These are phyloP conservation scores for Ogataea pignaliae DNA, from an alignment of 805 yeast species.

Conservation along the genomic window DNA sequence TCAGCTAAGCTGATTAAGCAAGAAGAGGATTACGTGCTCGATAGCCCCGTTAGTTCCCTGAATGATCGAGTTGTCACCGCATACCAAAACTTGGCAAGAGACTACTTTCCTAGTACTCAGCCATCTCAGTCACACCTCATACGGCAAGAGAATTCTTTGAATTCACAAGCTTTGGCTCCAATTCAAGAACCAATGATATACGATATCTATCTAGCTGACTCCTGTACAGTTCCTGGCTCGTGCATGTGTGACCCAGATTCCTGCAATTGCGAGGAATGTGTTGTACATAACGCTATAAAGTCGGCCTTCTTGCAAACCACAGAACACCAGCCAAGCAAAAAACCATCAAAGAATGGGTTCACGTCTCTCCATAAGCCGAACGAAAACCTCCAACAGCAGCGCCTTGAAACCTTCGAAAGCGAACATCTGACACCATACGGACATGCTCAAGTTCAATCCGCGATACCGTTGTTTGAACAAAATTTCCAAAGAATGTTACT, in stretches of 20 bases:
- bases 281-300: conserved; percentile 20
- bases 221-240: conserved; percentile 32
- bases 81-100: no score
- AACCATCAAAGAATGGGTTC: not conserved
- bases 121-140: not conserved
- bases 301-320: not conserved
- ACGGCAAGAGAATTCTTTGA: not conserved
- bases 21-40: no score
- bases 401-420: not conserved
- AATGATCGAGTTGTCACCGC: no score
- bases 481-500: conserved; percentile 7
- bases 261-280: conserved; percentile 30
- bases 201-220: conserved; percentile 29
- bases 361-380: not conserved
- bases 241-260: conserved; percentile 30
- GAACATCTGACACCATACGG: conserved; percentile 17
- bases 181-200: conserved; percentile 12
- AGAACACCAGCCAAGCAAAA: not conserved
- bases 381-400: not conserved
- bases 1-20: no score
- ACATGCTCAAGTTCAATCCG: conserved; percentile 21
- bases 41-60: no score
- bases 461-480: conserved; percentile 9
- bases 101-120: no score
- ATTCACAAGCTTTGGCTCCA: not conserved